phyloP scores from a whole-genome alignment of 2,329 filamentous ascomycete species.

The Zymoseptoria ardabiliae region DNA sequence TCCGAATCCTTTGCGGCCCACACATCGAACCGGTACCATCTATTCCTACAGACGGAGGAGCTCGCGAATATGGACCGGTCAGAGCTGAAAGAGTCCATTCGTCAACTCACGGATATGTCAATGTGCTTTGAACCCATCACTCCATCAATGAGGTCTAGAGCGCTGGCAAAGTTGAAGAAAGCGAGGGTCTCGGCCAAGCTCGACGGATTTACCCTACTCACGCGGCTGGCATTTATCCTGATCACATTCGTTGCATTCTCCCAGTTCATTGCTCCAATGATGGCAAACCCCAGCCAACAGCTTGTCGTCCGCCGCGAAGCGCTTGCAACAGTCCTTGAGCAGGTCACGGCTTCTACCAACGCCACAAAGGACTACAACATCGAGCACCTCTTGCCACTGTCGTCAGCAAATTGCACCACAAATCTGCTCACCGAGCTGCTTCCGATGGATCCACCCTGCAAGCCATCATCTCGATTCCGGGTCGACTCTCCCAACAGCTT shows the following conservation, averaged over 20 bases:
- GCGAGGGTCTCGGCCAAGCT: neutral
- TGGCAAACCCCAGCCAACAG: neutral
- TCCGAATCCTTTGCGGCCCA: neutral
- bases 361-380: constrained; percentile 18
- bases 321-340: constrained; percentile 13
- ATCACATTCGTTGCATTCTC: neutral
- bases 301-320: constrained; percentile 14
- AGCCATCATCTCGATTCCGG: constrained; percentile 10
- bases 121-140: neutral
- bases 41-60: neutral
- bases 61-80: constrained; percentile 1
- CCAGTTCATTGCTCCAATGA: neutral
- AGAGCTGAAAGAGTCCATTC: neutral
- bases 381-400: constrained; percentile 21
- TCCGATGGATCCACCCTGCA: neutral
- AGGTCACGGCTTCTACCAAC: constrained; percentile 12
- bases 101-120: neutral
- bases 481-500: constrained; percentile 18
- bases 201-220: neutral
- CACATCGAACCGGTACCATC: neutral
- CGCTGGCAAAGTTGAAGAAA: neutral
- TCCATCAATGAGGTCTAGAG: neutral
- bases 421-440: constrained; percentile 1
- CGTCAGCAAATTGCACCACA: constrained; percentile 3
- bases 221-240: neutral